Conservation (phyloP, 2,329 filamentous ascomycete species). For the Aureobasidium melanogenum region DNA sequence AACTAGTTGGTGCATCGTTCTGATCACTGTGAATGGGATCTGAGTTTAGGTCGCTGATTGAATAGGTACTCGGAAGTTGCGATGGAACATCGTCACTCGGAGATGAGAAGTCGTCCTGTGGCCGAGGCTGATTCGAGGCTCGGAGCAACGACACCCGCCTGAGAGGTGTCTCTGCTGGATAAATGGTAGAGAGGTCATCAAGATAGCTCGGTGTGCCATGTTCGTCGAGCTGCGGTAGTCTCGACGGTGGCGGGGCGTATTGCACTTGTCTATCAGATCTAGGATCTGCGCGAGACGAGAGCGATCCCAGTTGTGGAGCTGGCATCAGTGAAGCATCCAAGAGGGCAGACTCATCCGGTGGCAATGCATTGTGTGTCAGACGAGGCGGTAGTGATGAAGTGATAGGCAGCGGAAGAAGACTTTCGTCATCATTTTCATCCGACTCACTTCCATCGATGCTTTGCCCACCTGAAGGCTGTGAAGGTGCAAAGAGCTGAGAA, state of each 20-base stretch:
- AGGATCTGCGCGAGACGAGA: not conserved
- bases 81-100: slow-evolving; percentile 18
- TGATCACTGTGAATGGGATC: not conserved
- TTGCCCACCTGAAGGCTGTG: not conserved
- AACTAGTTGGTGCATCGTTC: slow-evolving; percentile 3
- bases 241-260: not conserved
- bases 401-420: not conserved
- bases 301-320: no score
- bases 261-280: not conserved
- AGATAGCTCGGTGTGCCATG: not conserved
- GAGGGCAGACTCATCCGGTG: not conserved
- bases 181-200: not conserved
- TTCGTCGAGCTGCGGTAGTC: not conserved
- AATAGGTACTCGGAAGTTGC: slow-evolving; percentile 28
- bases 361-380: not conserved
- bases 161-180: not conserved
- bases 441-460: not conserved
- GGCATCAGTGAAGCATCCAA: not conserved
- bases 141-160: not conserved
- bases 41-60: slow-evolving; percentile 21
- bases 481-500: slow-evolving; percentile 31
- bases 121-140: not conserved
- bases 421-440: not conserved
- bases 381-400: not conserved
- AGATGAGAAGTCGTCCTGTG: slow-evolving; percentile 1